Conservation (phyloP, 192 early-diverging fungal species). For the Pilaira anomala region DNA sequence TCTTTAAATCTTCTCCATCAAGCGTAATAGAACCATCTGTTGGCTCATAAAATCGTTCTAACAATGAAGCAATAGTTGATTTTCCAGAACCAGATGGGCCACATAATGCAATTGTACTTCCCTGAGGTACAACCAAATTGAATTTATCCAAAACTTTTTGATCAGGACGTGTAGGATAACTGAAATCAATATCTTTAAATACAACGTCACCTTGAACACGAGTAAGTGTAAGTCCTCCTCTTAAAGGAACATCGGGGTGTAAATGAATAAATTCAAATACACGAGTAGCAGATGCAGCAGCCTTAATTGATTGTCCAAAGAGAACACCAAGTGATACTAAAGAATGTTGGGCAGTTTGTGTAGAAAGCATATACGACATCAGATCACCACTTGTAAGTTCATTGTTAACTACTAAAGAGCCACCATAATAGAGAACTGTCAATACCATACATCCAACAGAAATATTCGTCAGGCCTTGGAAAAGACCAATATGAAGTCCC, state of each 20-base stretch:
- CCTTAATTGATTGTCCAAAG: slow-evolving; percentile 59
- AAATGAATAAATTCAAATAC: slow-evolving; percentile 53
- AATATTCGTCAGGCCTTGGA: slow-evolving; percentile 58
- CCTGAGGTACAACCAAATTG: slow-evolving; percentile 63
- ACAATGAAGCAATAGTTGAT: slow-evolving; percentile 66
- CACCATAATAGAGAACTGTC: slow-evolving; percentile 61
- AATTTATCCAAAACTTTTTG: slow-evolving; percentile 75
- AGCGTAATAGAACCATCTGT: slow-evolving; percentile 57
- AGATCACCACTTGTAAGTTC: slow-evolving; percentile 57
- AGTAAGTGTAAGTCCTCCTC: slow-evolving; percentile 36
- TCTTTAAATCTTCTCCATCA: slow-evolving; percentile 57
- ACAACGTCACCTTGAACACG: slow-evolving; percentile 59
- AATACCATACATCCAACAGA: slow-evolving; percentile 55
- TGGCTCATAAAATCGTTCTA: slow-evolving; percentile 80
- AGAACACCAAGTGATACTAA: slow-evolving; percentile 56
- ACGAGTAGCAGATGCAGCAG: slow-evolving; percentile 45
- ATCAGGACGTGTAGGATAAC: slow-evolving; percentile 78
- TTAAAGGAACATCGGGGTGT: slow-evolving; percentile 38
- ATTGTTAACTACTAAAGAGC: slow-evolving; percentile 43
- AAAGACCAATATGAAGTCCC: slow-evolving; percentile 59
- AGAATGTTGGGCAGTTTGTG: slow-evolving; percentile 59
- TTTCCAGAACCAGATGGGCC: slow-evolving; percentile 81
- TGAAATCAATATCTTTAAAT: slow-evolving; percentile 73
- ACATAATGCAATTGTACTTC: slow-evolving; percentile 85
- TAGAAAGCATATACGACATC: slow-evolving; percentile 59